Conservation (phyloP, 129 eudicot genomes). For the Gnaphalium uliginosum region DNA sequence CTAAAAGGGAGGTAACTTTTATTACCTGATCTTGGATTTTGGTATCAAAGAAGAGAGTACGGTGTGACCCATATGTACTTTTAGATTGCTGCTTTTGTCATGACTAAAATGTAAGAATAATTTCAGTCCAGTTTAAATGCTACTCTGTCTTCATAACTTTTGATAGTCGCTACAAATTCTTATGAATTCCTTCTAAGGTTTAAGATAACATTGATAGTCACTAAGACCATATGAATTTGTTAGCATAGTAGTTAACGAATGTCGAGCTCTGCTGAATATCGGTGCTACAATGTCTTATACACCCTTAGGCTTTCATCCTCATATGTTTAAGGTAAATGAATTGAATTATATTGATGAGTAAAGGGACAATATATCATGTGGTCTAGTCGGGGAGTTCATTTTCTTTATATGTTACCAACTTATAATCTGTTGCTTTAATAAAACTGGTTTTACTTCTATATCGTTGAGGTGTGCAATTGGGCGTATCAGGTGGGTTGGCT, state of each 20-base stretch:
- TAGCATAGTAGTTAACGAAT: not conserved
- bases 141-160: constrained; percentile 9
- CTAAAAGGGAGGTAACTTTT: not conserved
- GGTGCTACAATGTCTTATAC: constrained; percentile 12
- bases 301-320: constrained; percentile 7
- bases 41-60: not conserved
- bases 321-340: not conserved
- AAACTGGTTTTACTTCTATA: not conserved
- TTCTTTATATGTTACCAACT: not conserved
- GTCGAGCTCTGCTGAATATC: constrained; percentile 1
- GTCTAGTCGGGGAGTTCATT: not conserved
- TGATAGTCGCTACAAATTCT: not conserved
- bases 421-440: not conserved
- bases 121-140: constrained; percentile 14
- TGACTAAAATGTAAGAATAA: not conserved
- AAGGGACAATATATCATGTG: not conserved
- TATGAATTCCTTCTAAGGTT: not conserved
- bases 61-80: not conserved
- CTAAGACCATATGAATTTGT: not conserved
- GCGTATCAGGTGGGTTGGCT: not conserved
- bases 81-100: not conserved
- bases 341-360: not conserved
- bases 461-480: not conserved
- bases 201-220: not conserved
- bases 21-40: not conserved